phyloP scores from a whole-genome alignment of 148 eudicot genomes.

The Fagopyrum homotropicum region DNA sequence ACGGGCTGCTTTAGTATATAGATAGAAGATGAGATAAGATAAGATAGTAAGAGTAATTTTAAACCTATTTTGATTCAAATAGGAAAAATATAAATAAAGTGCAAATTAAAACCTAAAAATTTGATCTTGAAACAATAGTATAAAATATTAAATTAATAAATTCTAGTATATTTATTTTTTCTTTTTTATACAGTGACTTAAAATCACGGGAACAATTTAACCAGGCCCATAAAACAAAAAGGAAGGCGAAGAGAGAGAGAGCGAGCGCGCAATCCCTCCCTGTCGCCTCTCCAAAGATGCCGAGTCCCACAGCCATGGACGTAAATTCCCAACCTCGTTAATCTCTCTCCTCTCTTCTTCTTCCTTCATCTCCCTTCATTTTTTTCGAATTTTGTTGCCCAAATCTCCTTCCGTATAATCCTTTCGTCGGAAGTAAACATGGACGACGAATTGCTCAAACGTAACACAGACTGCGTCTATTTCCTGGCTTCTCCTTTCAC shows the following conservation, averaged over 20 bases:
- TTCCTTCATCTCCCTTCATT: neutral
- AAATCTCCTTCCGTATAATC: neutral
- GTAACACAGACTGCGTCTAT: constrained; percentile 81
- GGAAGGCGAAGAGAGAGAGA: neutral
- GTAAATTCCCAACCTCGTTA: neutral
- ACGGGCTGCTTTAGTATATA: no score
- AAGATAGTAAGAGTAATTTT: no score
- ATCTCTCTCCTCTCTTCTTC: neutral
- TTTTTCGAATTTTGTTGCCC: neutral
- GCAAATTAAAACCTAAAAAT: no score
- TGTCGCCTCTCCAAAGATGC: neutral
- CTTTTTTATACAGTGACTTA: no score
- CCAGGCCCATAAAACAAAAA: neutral
- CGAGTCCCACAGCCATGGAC: constrained; percentile 4
- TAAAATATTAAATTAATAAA: no score
- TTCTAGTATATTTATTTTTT: no score
- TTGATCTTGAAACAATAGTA: no score
- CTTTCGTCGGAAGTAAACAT: neutral
- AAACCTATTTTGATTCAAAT: no score
- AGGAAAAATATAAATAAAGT: no score
- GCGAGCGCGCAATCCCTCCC: neutral
- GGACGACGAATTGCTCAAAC: constrained; percentile 64
- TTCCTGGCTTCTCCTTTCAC: constrained; percentile 87
- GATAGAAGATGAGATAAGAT: no score
- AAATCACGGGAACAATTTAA: neutral